Conservation (phyloP, 2,329 filamentous ascomycete species). For the Aspergillus ibericus region DNA sequence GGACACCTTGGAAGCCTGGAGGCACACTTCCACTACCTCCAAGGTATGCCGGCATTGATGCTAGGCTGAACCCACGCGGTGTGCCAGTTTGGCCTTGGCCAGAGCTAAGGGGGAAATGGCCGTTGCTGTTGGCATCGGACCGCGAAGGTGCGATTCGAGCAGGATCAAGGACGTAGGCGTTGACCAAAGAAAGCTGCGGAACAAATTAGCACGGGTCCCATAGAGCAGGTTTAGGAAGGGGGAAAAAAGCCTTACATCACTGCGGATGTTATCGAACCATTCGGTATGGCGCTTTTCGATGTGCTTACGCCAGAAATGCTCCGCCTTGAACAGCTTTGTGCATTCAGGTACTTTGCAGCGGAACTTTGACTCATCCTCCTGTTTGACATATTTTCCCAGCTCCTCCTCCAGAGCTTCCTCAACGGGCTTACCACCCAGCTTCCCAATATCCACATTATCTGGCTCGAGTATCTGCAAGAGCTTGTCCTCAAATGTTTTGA, state of each 20-base stretch:
- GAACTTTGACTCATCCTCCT: slow-evolving; percentile 96
- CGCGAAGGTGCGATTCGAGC: slow-evolving; percentile 91
- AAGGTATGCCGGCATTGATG: slow-evolving; percentile 66
- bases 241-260: slow-evolving; percentile 68
- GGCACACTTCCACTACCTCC: slow-evolving; percentile 44
- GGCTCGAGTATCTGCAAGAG: slow-evolving; percentile 89
- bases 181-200: slow-evolving; percentile 78
- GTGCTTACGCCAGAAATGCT: slow-evolving; percentile 97
- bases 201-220: slow-evolving; percentile 32
- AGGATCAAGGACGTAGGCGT: slow-evolving; percentile 90
- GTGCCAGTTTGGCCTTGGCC: slow-evolving; percentile 77
- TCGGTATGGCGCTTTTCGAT: slow-evolving; percentile 93
- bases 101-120: slow-evolving; percentile 83
- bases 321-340: slow-evolving; percentile 94
- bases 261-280: slow-evolving; percentile 76
- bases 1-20: slow-evolving; percentile 33
- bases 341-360: slow-evolving; percentile 96
- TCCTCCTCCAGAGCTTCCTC: slow-evolving; percentile 89
- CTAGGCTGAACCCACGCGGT: slow-evolving; percentile 85
- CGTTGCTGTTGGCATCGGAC: slow-evolving; percentile 92
- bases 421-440: slow-evolving; percentile 82
- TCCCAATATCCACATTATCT: slow-evolving; percentile 80
- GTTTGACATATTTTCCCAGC: slow-evolving; percentile 82
- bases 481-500: slow-evolving; percentile 98
- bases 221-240: neutral